Base-by-base conservation (phyloP, 1,284 basidiomycete genomes). In the Tilletiaria anomala region DNA sequence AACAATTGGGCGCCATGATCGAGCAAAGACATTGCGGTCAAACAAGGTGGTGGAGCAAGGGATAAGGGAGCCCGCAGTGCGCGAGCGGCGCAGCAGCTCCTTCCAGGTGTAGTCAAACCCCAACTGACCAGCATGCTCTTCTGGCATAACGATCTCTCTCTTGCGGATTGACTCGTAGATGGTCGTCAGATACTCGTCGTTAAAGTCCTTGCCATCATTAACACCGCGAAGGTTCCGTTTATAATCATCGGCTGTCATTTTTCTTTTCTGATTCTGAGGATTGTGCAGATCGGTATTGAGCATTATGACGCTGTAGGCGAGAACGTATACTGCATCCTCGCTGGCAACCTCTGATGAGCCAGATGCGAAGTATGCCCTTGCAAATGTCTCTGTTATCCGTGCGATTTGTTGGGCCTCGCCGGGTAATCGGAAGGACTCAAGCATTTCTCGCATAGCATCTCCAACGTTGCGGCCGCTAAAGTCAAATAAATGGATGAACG, bases 41-140 rank as follows among this genome's bases (percentile, higher is more conserved):
- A 94, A 94, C 1, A 74, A 65, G 20, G 76, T 63, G 0, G 85
- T 78, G 59, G 85, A 82, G 71, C 80, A 84, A 32, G 78, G 75
- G 67, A 87, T 75, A 60, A 86, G 76, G 26, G 76, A 72, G 80
- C 85, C 84, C 43, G 83, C 77, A 51, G 79, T 77, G 32, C 83
- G 75, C 34, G 88, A 80, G 26, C 88, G 77, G 36, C 80, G 71
- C 37, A 96, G 74, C 20, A 99, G 72, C 56, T 93, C 87, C 68
- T 96, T 96, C 93, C 93, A 99, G 5, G 91, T 86, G 64, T 93
- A 96, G 58, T 97, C 93, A 65, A 99, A 99, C 1, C 93, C 93
- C 29, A 93, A 76, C 67, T 89, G 86, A 1, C 93, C 93, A 4
- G 80, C 83, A 61, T 97, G 93, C 63, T 99, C 93, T 69, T 97